A percentile compares a stretch with the other conserved stretches of the same genome.
These are phyloP conservation scores for Vishniacozyma victoriae DNA, from an alignment of 768 basidiomycete species.

Conservation along the genomic window DNA sequence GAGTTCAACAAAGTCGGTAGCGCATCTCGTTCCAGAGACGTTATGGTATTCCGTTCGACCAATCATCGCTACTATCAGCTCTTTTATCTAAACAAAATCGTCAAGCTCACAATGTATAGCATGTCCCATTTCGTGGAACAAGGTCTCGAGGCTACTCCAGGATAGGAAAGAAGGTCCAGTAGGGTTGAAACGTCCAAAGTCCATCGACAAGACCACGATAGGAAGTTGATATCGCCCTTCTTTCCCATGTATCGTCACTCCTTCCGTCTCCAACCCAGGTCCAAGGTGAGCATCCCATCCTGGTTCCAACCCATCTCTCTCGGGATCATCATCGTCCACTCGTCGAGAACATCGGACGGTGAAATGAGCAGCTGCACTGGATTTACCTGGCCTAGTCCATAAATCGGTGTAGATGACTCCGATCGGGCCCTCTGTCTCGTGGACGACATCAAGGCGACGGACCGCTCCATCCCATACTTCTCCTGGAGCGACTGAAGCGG, in stretches of 20 bases:
- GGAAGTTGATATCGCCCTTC: conserved; percentile 79
- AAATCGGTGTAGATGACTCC: conserved; percentile 95
- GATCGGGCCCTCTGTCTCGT: conserved; percentile 76
- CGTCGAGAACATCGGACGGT: conserved; percentile 91
- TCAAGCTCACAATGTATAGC: conserved; percentile 90
- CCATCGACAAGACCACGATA: conserved; percentile 82
- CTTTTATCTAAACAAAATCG: background rate
- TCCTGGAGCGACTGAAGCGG: conserved; percentile 61
- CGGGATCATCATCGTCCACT: conserved; percentile 81
- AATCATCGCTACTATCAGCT: conserved; percentile 71
- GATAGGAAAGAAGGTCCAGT: conserved; percentile 65
- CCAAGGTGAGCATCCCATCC: conserved; percentile 27
- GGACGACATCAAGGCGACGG: conserved; percentile 85
- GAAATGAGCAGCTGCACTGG: conserved; percentile 90
- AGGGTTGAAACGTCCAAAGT: conserved; percentile 61
- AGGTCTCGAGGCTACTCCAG: conserved; percentile 89
- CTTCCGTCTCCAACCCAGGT: conserved; percentile 40
- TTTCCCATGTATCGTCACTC: conserved; percentile 56
- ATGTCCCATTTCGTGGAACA: conserved; percentile 99
- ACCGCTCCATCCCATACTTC: conserved; percentile 88
- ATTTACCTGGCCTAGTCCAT: conserved; percentile 76
- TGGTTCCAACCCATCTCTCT: conserved; percentile 54
- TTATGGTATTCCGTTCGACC: conserved; percentile 96
- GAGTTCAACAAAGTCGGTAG: conserved; percentile 96
- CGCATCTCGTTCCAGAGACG: conserved; percentile 92